Conservation (phyloP, 2,329 filamentous ascomycete genomes). For the Trichoderma asperellum region DNA sequence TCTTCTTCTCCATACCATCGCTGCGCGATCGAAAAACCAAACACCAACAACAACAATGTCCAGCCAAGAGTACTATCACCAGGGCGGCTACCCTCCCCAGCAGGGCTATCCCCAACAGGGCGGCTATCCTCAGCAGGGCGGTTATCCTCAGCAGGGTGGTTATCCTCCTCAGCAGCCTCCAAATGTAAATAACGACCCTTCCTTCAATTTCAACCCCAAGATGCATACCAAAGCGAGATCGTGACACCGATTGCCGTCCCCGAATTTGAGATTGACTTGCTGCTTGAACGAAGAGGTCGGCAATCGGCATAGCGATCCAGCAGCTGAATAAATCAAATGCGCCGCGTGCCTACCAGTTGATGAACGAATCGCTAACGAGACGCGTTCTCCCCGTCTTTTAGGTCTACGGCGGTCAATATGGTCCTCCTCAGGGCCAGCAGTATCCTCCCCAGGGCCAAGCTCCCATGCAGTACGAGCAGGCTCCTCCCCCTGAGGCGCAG, state of each 20-base stretch:
- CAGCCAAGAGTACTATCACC: constrained; percentile 47
- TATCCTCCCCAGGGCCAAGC: constrained; percentile 41
- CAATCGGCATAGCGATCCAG: constrained; percentile 10
- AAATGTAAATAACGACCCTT: constrained; percentile 39
- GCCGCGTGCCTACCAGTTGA: background rate
- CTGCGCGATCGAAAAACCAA: constrained; percentile 7
- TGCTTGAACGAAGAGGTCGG: background rate
- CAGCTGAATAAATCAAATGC: background rate
- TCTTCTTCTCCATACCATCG: background rate
- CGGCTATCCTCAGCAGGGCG: constrained; percentile 38
- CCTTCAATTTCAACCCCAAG: background rate
- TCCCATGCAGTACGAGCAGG: constrained; percentile 52
- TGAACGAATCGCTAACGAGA: constrained; percentile 1
- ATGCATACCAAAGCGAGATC: background rate
- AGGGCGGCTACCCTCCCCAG: constrained; percentile 30
- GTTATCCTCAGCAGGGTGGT: constrained; percentile 39
- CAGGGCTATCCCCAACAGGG: constrained; percentile 36
- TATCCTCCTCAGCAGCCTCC: constrained; percentile 44
- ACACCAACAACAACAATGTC: constrained; percentile 40
- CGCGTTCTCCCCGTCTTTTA: constrained; percentile 27
- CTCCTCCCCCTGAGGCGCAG: constrained; percentile 37
- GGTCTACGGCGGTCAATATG: constrained; percentile 42
- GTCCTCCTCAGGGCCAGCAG: constrained; percentile 43
- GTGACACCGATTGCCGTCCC: background rate
- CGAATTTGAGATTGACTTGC: background rate